Conservation (phyloP, 805 yeast genomes). For the Metschnikowia lachancei region DNA sequence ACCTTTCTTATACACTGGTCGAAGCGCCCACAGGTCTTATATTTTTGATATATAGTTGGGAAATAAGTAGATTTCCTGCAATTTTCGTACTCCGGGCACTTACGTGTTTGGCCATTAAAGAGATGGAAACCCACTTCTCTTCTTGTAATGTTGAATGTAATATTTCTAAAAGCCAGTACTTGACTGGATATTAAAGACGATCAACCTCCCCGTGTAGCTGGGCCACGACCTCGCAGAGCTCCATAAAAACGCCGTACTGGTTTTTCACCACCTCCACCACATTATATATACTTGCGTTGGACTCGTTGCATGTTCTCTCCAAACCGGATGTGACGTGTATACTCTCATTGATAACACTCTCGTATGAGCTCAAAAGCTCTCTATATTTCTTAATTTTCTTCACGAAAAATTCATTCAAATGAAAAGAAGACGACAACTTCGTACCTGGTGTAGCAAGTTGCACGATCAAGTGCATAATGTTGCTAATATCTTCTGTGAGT, state of each 20-base stretch:
- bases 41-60: background rate
- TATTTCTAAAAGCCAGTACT: background rate
- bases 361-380: conserved; percentile 52
- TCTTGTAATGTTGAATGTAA: background rate
- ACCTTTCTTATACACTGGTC: no score
- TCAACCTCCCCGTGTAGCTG: conserved; percentile 52
- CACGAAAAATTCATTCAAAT: conserved; percentile 54
- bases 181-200: background rate
- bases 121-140: background rate
- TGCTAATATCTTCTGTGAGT: conserved; percentile 48
- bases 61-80: background rate
- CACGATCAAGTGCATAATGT: conserved; percentile 51
- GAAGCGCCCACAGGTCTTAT: no score
- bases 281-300: conserved; percentile 42
- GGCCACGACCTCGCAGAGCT: conserved; percentile 69
- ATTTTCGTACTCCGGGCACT: background rate
- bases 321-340: conserved; percentile 49
- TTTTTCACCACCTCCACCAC: conserved; percentile 62
- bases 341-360: conserved; percentile 59
- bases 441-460: conserved; percentile 55
- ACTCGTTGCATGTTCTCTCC: conserved; percentile 36
- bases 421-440: conserved; percentile 52
- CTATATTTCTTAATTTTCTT: conserved; percentile 51
- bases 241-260: conserved; percentile 71
- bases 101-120: no score